Conservation (phyloP, 352 stramenopile genomes). For the Thalassiosira mediterranea region DNA sequence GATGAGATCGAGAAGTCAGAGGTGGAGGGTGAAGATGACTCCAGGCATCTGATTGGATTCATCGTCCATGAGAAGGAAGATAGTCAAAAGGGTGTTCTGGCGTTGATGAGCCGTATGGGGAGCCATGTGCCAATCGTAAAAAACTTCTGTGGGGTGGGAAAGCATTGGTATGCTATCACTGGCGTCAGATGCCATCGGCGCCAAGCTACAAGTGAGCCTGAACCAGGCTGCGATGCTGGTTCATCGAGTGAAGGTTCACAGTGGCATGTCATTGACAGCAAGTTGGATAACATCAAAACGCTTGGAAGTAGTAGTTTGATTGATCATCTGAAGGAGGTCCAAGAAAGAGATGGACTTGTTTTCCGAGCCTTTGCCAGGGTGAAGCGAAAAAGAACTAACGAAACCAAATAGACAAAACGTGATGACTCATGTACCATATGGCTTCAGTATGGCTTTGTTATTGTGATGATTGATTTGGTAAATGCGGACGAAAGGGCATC, state of each 20-base stretch:
- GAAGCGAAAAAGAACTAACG: neutral
- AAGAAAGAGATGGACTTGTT: slow-evolving; percentile 37
- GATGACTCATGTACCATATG: too few relatives aligned
- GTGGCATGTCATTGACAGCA: slow-evolving; percentile 47
- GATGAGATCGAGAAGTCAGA: neutral
- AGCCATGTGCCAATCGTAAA: slow-evolving; percentile 34
- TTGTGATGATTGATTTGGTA: too few relatives aligned
- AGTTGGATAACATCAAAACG: slow-evolving; percentile 17
- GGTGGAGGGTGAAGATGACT: neutral
- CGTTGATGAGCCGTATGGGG: slow-evolving; percentile 29
- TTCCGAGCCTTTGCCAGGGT: slow-evolving; percentile 5
- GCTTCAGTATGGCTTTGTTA: too few relatives aligned
- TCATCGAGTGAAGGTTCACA: slow-evolving; percentile 3
- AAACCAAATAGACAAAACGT: too few relatives aligned
- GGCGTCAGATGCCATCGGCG: slow-evolving; percentile 25
- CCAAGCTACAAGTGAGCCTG: neutral
- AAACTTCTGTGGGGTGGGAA: slow-evolving; percentile 27
- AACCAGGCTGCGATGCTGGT: neutral
- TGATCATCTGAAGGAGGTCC: slow-evolving; percentile 18
- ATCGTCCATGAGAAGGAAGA: slow-evolving; percentile 39
- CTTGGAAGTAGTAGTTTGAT: slow-evolving; percentile 28
- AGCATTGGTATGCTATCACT: slow-evolving; percentile 53
- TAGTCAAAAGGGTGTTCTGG: slow-evolving; percentile 4
- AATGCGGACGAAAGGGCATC: too few relatives aligned
- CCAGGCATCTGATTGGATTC: slow-evolving; percentile 31